Evolutionary conservation across 2,329 filamentous ascomycete genomes (phyloP).

Genomic region (Exophiala lecanii-corni): DNA sequence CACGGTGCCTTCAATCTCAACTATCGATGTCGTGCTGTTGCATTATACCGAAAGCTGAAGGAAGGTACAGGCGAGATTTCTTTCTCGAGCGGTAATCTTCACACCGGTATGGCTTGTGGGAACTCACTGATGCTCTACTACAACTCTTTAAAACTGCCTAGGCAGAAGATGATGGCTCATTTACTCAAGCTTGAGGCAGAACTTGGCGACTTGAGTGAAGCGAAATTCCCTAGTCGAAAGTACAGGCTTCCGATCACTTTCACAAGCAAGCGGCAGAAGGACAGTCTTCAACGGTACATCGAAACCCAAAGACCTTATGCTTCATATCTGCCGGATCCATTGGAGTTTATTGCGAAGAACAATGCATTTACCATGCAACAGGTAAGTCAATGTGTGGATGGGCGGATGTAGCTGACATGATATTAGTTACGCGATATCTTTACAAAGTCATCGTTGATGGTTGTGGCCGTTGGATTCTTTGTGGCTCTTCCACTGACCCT

Average conservation of each 20-base stretch:
- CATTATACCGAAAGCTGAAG: constrained; percentile 47
- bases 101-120: constrained; percentile 50
- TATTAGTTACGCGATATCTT: constrained; percentile 47
- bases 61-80: constrained; percentile 32
- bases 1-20: constrained; percentile 54
- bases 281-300: constrained; percentile 57
- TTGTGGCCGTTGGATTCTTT: constrained; percentile 54
- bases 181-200: constrained; percentile 36
- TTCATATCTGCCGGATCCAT: constrained; percentile 59
- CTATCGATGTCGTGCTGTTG: constrained; percentile 52
- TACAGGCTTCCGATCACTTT: constrained; percentile 45
- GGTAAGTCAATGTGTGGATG: constrained; percentile 27
- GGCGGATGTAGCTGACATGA: neutral
- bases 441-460: constrained; percentile 47
- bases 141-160: constrained; percentile 38
- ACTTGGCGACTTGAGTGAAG: constrained; percentile 37
- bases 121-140: constrained; percentile 45
- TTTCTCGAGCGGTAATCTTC: constrained; percentile 38
- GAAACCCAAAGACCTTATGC: constrained; percentile 58
- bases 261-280: constrained; percentile 33
- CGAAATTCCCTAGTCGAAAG: constrained; percentile 41
- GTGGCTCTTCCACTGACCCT: constrained; percentile 50
- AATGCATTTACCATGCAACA: constrained; percentile 47
- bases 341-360: constrained; percentile 54
- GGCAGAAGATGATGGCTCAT: constrained; percentile 34